Percentiles rank a stretch among this genome's conserved stretches.
Evolutionary conservation across 768 basidiomycete genomes (phyloP).

Genomic region (Leccinum boreale): DNA sequence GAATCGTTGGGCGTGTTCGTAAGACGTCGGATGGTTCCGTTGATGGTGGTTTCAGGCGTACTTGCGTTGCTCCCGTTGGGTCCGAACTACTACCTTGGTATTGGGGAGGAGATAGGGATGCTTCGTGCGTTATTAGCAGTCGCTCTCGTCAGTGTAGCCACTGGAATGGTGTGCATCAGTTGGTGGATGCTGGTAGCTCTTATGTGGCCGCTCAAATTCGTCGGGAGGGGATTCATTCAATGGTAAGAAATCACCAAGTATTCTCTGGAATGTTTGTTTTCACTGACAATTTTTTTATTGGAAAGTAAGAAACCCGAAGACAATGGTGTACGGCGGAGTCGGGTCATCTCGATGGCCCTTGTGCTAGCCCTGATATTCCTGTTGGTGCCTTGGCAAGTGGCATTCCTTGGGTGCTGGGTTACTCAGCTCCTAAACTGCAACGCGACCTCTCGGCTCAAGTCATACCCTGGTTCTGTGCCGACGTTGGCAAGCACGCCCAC

Average conservation of each 20-base stretch:
- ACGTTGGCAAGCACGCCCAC: conserved; percentile 26
- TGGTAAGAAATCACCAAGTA: conserved; percentile 10
- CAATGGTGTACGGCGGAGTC: conserved; percentile 41
- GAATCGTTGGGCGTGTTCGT: conserved; percentile 48
- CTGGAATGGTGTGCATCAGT: conserved; percentile 59
- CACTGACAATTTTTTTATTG: not conserved
- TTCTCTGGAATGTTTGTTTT: not conserved
- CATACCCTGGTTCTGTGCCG: conserved; percentile 22
- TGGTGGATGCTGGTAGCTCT: conserved; percentile 52
- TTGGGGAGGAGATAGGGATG: conserved; percentile 45
- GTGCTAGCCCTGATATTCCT: conserved; percentile 67
- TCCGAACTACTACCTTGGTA: conserved; percentile 56
- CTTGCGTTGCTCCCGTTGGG: conserved; percentile 58
- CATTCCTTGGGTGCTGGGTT: conserved; percentile 81
- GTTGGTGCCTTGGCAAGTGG: conserved; percentile 90
- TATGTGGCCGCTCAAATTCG: conserved; percentile 42
- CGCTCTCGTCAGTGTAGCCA: conserved; percentile 53
- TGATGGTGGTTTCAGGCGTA: conserved; percentile 43
- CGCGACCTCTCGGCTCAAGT: conserved; percentile 16
- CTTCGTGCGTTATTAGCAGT: conserved; percentile 47
- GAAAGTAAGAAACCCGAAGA: conserved; percentile 30
- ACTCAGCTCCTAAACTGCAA: conserved; percentile 71
- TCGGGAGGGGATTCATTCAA: conserved; percentile 5
- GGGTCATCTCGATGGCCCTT: conserved; percentile 54
- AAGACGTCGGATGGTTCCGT: conserved; percentile 34